Evolutionary conservation across 331 rosid species (phyloP), one percentile per base, ranked within the genome.

Genomic region (Stylosanthes scabra): DNA sequence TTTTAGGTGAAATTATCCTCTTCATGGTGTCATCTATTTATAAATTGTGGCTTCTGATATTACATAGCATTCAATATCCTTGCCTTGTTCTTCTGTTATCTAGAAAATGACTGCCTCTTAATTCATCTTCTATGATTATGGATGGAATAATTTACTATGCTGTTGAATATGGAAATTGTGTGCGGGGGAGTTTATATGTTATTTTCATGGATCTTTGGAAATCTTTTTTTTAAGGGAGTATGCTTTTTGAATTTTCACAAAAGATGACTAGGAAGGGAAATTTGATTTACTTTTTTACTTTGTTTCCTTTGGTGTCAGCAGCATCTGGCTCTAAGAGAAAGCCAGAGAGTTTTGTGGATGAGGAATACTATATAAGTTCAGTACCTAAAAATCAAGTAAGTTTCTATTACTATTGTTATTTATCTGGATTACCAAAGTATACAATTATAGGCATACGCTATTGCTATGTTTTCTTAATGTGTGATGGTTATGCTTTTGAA

Each of bases 311-410:
- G 59, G 60, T 76, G 81, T 71, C 66, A 81, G 67, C 75, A 78
- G 81, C 79, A 45, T 16, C 62, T 67, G 89, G 96, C 42, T 79
- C 85, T 64, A 94, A 91, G 83, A 86, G 97, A 81, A 94, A 91
- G 84, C 75, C 81, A 29, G 52, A 82, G 50, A 83, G 74, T 72
- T 94, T 88, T 86, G 86, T 83, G 87, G 99, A 94, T 64, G 97
- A 89, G 70, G 97, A 94, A 69, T 76, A 72, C 86, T 91, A 65
- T 69, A 94, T 94, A 81, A 94, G 92, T 80, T 88, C 98, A 10
- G 76, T 94, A 68, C 98, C 95, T 45, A 79, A 88, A 72, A 94
- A 91, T 84, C 96, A 76, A 41, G 98, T 91, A 83, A 45, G 91
- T 68, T 72, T 64, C 74, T 28, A 60, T 63, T 34, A 14, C 59